Base-by-base conservation (phyloP, 345 rosid species). In the Rhizophora mangle region DNA sequence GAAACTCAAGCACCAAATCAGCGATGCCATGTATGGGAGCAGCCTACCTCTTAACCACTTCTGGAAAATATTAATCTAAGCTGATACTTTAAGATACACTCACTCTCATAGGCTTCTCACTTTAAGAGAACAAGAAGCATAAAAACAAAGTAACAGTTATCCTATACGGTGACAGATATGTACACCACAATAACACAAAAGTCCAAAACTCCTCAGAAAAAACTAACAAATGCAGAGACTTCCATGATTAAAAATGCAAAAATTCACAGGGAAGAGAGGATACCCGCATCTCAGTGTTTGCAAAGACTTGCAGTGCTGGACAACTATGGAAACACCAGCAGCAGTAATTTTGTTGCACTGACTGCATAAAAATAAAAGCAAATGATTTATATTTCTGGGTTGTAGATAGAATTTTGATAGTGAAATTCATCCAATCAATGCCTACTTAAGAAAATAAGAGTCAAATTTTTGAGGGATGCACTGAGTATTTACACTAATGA, bases 241-340 rank as follows among this genome's bases (percentile, higher is more conserved):
- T 56, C 6, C 54, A 39, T 22, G 18, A 32, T 52, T 65, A 20
- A 26, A 65, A 57, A 31, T 36, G 27, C 32, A 62, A 63, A 57
- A 36, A 43, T 62, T 57, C 22, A 62, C 18, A 13, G 1, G n/a
- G 58, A 43, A 64, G 59, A 72, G 30, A 54, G 1, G 55, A 32
- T 94, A 94, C 96, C 97, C 96, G 82, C 86, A 87, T 89, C 98
- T 88, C 74, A 94, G 65, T 29, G 91, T 88, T 70, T 85, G 85
- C 81, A 94, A 79, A 0, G 82, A 88, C 59, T 72, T 85, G 76
- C 98, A 91, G 69, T 83, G 82, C 60, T 73, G 85, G 54, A 88
- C 78, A 60, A 91, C 83, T 70, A 85, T 88, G 65, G 85, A 87
- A 39, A 94, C 85, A 54, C 97, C 95, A 61, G 62, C 54, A 57